Percentiles rank a stretch among this genome's conserved stretches.
Conservation (phyloP, 139 green algal species). For the Tetraselmis chui region DNA sequence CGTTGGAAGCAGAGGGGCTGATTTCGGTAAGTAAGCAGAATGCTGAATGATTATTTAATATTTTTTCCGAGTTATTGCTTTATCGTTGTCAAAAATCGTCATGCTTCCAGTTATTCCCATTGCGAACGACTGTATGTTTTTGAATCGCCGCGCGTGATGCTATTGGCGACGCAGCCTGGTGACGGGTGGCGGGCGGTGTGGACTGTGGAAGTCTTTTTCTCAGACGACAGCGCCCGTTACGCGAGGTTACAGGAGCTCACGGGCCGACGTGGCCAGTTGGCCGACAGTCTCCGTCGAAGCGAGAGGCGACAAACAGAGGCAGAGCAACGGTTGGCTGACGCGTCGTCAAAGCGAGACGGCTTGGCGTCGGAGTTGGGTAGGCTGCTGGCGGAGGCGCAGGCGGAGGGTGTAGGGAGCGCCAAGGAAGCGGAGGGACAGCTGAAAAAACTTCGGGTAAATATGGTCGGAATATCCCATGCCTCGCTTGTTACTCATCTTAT, state of each 20-base stretch:
- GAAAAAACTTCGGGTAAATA: not conserved
- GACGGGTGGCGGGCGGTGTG: not conserved
- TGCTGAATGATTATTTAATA: no score
- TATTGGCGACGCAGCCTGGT: no score
- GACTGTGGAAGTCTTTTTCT: constrained; percentile 42
- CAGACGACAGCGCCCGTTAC: constrained; percentile 49
- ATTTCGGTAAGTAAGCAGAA: no score
- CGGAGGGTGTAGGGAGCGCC: not conserved
- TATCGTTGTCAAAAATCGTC: no score
- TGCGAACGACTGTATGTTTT: no score
- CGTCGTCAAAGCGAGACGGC: not conserved
- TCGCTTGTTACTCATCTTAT: no score
- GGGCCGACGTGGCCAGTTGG: not conserved
- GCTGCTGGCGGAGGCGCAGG: not conserved
- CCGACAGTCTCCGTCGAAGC: not conserved
- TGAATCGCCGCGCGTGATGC: no score
- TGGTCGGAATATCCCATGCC: no score
- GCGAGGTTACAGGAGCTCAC: constrained; percentile 36
- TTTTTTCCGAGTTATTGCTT: no score
- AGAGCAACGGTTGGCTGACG: not conserved
- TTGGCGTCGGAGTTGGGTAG: not conserved
- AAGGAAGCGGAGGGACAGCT: not conserved
- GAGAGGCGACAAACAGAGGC: not conserved
- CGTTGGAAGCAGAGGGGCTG: not conserved
- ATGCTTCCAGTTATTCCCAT: no score